These are phyloP conservation scores for Candida sonorensis DNA, from an alignment of 805 yeast species.

Conservation along the genomic window DNA sequence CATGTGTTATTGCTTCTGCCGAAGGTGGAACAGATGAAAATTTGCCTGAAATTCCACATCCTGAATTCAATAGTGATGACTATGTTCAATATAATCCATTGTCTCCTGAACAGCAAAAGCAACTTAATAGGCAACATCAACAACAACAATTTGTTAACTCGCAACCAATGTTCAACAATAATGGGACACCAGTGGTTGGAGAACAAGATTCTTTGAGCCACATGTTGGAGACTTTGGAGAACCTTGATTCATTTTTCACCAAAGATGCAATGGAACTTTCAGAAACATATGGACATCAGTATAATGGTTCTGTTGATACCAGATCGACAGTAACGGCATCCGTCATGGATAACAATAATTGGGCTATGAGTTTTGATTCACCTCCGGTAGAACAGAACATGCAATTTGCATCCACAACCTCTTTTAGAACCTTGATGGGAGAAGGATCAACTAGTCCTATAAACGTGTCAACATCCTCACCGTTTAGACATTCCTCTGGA, in stretches of 20 bases:
- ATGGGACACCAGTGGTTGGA: conserved; percentile 41
- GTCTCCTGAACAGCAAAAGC: conserved; percentile 20
- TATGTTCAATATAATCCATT: conserved; percentile 30
- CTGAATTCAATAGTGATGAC: conserved; percentile 54
- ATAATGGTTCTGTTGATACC: conserved; percentile 58
- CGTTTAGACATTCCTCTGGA: conserved; percentile 13
- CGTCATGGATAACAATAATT: conserved; percentile 11
- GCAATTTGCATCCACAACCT: conserved; percentile 48
- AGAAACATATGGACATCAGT: conserved; percentile 31
- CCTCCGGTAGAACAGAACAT: conserved; percentile 20
- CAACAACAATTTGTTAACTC: conserved; percentile 17
- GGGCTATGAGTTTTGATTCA: conserved; percentile 23
- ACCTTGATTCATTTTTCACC: conserved; percentile 82
- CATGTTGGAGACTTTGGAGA: conserved; percentile 90
- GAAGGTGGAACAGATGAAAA: conserved; percentile 35
- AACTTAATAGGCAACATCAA: conserved; percentile 25
- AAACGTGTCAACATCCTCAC: conserved; percentile 6
- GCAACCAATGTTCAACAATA: conserved; percentile 26
- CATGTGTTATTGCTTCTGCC: conserved; percentile 50
- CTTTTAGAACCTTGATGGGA: conserved; percentile 70
- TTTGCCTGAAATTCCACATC: conserved; percentile 15
- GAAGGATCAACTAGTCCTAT: conserved; percentile 24
- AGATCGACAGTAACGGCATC: conserved; percentile 37
- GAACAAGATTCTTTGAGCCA: conserved; percentile 74
- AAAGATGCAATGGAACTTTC: conserved; percentile 36